Conservation (phyloP, 768 basidiomycete genomes). For the Chalciporus pseudorubinellus region DNA sequence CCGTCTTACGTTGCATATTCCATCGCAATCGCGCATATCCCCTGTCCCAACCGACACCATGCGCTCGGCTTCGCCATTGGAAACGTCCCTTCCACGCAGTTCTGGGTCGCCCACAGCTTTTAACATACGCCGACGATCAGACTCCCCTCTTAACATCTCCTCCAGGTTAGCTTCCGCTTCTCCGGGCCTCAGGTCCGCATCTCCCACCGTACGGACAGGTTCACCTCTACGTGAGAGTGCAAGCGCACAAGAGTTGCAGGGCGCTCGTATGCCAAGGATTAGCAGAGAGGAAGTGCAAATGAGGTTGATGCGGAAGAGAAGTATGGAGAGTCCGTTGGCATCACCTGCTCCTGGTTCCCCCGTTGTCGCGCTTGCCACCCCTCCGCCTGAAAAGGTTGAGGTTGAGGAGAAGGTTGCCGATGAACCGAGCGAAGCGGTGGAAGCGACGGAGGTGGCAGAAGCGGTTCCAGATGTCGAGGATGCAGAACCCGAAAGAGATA, state of each 20-base stretch:
- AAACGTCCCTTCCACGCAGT: no score
- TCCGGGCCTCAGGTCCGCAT: conserved; percentile 18
- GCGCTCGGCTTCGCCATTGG: no score
- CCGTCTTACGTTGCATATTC: not conserved
- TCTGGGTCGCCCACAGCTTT: conserved; percentile 21
- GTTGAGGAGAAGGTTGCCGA: not conserved
- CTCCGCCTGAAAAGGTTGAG: not conserved
- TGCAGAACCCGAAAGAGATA: conserved; percentile 10
- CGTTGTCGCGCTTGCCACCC: not conserved
- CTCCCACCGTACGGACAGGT: conserved; percentile 22
- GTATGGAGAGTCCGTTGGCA: conserved; percentile 41
- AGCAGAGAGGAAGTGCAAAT: conserved; percentile 54
- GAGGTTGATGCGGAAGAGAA: conserved; percentile 44
- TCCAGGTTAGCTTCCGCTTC: conserved; percentile 16
- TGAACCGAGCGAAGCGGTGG: not conserved
- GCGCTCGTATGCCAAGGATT: conserved; percentile 36
- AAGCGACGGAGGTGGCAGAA: not conserved
- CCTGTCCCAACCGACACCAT: not conserved
- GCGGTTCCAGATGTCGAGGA: conserved; percentile 1
- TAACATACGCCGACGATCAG: conserved; percentile 19
- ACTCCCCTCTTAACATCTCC: conserved; percentile 21
- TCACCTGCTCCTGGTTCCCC: conserved; percentile 17
- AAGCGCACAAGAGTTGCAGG: conserved; percentile 21
- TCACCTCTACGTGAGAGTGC: conserved; percentile 27
- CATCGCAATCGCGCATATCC: conserved; percentile 4